These are phyloP conservation scores for Hemisphaericaspora nanyangensis DNA, from an alignment of 805 yeast genomes.

Conservation along the genomic window DNA sequence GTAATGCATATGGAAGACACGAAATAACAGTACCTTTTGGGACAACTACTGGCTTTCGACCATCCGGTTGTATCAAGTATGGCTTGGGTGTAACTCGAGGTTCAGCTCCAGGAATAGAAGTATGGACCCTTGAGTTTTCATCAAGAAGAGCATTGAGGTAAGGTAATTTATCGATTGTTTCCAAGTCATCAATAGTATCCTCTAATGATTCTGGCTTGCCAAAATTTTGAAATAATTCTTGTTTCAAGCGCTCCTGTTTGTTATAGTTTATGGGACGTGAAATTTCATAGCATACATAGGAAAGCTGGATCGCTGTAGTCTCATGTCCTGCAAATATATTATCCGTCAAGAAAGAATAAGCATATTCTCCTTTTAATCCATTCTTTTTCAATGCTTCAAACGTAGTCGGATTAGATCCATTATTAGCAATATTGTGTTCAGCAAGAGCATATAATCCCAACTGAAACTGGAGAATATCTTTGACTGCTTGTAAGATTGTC, in stretches of 20 bases:
- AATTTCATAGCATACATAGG: conserved; percentile 56
- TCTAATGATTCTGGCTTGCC: conserved; percentile 23
- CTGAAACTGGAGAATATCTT: conserved; percentile 45
- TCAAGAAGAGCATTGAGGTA: conserved; percentile 57
- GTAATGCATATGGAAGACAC: conserved; percentile 64
- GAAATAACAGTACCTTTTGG: conserved; percentile 57
- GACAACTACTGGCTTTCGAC: conserved; percentile 20
- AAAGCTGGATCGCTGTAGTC: conserved; percentile 64
- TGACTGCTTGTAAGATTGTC: conserved; percentile 34
- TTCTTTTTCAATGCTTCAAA: conserved; percentile 30
- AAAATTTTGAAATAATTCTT: conserved; percentile 41
- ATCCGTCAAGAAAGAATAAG: conserved; percentile 46
- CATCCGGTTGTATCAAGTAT: conserved; percentile 21
- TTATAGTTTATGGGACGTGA: conserved; percentile 45
- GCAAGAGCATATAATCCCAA: conserved; percentile 30
- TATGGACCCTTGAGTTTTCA: conserved; percentile 59
- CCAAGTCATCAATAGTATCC: conserved; percentile 25
- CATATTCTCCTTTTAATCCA: conserved; percentile 29
- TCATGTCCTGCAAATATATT: conserved; percentile 78
- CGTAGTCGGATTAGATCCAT: conserved; percentile 24
- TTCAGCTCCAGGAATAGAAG: conserved; percentile 74
- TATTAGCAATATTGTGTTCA: conserved; percentile 23
- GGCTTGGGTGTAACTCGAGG: conserved; percentile 47
- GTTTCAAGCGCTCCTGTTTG: conserved; percentile 44
- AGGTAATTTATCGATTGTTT: conserved; percentile 51